Percentiles rank a stretch among this genome's conserved stretches.
These are phyloP conservation scores for Plantago lanceolata DNA, from an alignment of 305 asterid species.

Conservation along the genomic window DNA sequence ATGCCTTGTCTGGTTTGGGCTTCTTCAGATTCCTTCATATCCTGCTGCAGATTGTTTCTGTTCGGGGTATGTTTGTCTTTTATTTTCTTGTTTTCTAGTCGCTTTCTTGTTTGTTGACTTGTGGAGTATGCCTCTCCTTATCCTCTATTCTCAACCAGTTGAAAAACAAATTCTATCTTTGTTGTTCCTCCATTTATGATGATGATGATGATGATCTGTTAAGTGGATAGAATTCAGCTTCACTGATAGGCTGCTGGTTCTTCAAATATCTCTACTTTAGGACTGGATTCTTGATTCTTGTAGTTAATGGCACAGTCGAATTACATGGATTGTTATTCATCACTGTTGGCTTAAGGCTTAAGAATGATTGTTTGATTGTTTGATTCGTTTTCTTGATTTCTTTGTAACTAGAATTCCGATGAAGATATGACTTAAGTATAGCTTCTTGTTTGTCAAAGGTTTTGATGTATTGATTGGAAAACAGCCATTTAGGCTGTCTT, in stretches of 20 bases:
- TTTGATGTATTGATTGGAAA: background rate
- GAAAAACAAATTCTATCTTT: no score
- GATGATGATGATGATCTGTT: no score
- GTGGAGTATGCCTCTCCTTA: conserved; percentile 10
- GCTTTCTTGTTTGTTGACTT: conserved; percentile 19
- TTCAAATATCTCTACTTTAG: background rate
- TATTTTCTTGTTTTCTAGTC: background rate
- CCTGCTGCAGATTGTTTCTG: conserved; percentile 62
- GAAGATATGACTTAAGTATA: no score
- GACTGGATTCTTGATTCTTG: conserved; percentile 15
- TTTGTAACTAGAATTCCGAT: background rate
- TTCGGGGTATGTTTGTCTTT: conserved; percentile 38
- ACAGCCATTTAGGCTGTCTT: background rate
- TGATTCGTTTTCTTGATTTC: conserved; percentile 14
- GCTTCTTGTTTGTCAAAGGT: no score
- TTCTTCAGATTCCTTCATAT: conserved; percentile 51
- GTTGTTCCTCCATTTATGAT: conserved; percentile 1
- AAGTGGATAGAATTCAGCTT: no score
- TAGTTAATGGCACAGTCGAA: conserved; percentile 14
- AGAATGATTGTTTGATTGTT: conserved; percentile 18
- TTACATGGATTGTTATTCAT: background rate
- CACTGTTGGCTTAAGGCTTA: conserved; percentile 1
- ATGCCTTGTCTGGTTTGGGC: conserved; percentile 52
- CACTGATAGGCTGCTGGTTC: no score
- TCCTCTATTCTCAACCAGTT: conserved; percentile 3